Percentiles rank a stretch among this genome's conserved stretches.
Evolutionary conservation across 177 flowering plant species (phyloP).

Genomic region (Telopea speciosissima): DNA sequence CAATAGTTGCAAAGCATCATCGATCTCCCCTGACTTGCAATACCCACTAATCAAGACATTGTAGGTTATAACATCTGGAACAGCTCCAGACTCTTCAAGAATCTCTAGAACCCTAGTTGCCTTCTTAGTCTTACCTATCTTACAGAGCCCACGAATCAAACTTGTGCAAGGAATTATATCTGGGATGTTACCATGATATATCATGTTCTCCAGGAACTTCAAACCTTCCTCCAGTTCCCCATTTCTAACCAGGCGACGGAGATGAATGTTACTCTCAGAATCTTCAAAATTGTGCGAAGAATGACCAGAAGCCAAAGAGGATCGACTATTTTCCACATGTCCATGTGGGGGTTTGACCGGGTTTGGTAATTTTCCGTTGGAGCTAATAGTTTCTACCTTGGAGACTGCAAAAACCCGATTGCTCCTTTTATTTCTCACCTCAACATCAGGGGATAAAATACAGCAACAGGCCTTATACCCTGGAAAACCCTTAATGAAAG

Average conservation of each 20-base stretch:
- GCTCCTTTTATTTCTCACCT: constrained; percentile 15
- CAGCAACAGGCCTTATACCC: constrained; percentile 22
- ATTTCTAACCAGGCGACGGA: constrained; percentile 50
- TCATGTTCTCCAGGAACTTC: constrained; percentile 53
- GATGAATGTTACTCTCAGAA: constrained; percentile 45
- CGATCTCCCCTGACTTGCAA: constrained; percentile 71
- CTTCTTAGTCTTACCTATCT: constrained; percentile 51
- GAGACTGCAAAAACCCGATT: constrained; percentile 26
- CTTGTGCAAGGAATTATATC: constrained; percentile 66
- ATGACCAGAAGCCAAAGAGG: constrained; percentile 8
- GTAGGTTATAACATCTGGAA: constrained; percentile 80
- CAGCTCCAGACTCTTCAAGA: constrained; percentile 68
- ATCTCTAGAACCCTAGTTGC: constrained; percentile 64
- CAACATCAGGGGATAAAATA: constrained; percentile 20
- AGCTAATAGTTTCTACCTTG: constrained; percentile 19
- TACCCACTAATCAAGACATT: constrained; percentile 78
- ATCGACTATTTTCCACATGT: constrained; percentile 19
- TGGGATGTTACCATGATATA: constrained; percentile 53
- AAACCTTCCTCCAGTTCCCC: constrained; percentile 63
- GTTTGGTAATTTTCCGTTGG: constrained; percentile 32
- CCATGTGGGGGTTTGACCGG: constrained; percentile 18
- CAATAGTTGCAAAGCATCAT: constrained; percentile 51
- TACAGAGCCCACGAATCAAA: constrained; percentile 69
- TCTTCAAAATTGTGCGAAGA: constrained; percentile 35
- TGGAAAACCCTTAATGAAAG: constrained; percentile 13